Evolutionary conservation across 2,329 filamentous ascomycete genomes (phyloP).

Genomic region (Calonectria pteridis): DNA sequence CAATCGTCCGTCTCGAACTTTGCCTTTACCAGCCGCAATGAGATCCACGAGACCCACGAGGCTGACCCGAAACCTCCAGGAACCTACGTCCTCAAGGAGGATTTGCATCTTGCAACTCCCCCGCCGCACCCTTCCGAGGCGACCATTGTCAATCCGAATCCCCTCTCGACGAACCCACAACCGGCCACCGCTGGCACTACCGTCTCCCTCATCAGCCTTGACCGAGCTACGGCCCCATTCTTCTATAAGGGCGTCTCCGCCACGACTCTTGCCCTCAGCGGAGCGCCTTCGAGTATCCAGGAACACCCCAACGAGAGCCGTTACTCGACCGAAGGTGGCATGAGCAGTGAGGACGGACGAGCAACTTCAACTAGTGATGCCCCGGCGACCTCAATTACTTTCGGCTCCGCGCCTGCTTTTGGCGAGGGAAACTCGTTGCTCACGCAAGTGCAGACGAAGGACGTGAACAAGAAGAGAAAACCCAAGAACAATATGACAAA

Average conservation of each 20-base stretch:
- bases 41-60: neutral
- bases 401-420: constrained; percentile 75
- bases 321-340: constrained; percentile 70
- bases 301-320: constrained; percentile 73
- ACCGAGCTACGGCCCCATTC: constrained; percentile 66
- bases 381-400: constrained; percentile 54
- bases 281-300: constrained; percentile 64
- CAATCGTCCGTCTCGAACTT: neutral
- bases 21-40: neutral
- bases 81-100: constrained; percentile 90
- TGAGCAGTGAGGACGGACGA: constrained; percentile 69
- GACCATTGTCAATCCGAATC: constrained; percentile 88
- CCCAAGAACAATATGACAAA: constrained; percentile 99
- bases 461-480: constrained; percentile 85
- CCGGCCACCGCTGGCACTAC: constrained; percentile 90
- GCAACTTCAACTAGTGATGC: constrained; percentile 66
- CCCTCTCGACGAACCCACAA: constrained; percentile 85
- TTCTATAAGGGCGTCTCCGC: constrained; percentile 68
- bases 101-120: constrained; percentile 91
- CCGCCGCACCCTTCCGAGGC: constrained; percentile 96
- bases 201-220: constrained; percentile 81
- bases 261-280: constrained; percentile 60
- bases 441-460: constrained; percentile 72
- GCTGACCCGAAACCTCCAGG: constrained; percentile 62
- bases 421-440: constrained; percentile 88